These are phyloP conservation scores for Gaertneriomyces semiglobifer DNA, from an alignment of 192 early-diverging fungal species.

Conservation along the genomic window DNA sequence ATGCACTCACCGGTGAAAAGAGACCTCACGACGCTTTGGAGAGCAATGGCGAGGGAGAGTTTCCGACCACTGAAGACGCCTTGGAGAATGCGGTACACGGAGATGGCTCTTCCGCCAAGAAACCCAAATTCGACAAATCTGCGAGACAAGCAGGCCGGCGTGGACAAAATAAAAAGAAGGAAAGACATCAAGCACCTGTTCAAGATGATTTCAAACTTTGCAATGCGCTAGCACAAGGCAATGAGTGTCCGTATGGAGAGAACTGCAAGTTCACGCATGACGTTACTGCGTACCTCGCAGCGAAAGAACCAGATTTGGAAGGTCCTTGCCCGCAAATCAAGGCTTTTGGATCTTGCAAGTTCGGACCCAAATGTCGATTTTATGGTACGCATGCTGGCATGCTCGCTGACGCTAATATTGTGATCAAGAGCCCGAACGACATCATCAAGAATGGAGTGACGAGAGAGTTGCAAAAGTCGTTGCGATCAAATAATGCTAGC, in stretches of 20 bases:
- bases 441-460: slow-evolving; percentile 15
- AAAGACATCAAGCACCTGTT: neutral
- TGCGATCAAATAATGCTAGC: neutral
- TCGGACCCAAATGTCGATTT: slow-evolving; percentile 50
- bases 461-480: slow-evolving; percentile 26
- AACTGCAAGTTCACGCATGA: slow-evolving; percentile 83
- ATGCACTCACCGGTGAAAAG: no score
- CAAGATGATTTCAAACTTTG: slow-evolving; percentile 51
- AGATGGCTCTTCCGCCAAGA: neutral
- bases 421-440: slow-evolving; percentile 39
- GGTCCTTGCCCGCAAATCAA: slow-evolving; percentile 67
- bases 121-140: no score
- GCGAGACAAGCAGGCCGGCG: neutral
- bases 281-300: slow-evolving; percentile 60
- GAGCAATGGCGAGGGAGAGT: neutral
- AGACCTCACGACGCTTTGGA: no score
- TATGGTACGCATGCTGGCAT: slow-evolving; percentile 36
- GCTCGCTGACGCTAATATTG: slow-evolving; percentile 46
- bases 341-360: slow-evolving; percentile 65
- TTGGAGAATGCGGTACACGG: neutral
- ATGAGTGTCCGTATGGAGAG: slow-evolving; percentile 46
- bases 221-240: slow-evolving; percentile 39
- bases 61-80: neutral
- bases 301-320: slow-evolving; percentile 76
- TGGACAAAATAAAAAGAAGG: slow-evolving; percentile 27